A percentile compares a stretch with the other conserved stretches of the same genome.
These are phyloP conservation scores for Volvox africanus DNA, from an alignment of 139 green algal species.

Conservation along the genomic window DNA sequence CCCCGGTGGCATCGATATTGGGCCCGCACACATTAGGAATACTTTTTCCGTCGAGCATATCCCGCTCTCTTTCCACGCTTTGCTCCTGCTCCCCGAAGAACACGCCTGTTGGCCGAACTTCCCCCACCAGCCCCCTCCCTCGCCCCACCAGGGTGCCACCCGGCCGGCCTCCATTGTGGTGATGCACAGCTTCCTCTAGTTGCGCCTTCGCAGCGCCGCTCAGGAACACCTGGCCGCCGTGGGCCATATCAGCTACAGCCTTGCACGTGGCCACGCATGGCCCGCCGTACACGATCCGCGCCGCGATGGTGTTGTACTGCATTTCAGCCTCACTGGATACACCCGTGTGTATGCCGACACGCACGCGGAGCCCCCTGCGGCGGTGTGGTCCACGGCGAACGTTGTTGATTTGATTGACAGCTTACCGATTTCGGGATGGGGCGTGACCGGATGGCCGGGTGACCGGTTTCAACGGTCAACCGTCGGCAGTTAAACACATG, in stretches of 20 bases:
- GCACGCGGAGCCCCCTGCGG: conserved; percentile 29
- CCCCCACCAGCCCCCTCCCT: background rate
- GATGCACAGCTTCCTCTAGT: conserved; percentile 10
- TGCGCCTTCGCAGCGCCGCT: background rate
- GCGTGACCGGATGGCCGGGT: no score
- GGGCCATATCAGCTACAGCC: conserved; percentile 27
- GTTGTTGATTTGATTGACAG: no score
- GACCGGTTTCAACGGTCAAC: no score
- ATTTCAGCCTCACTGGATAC: conserved; percentile 25
- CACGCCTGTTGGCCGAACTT: no score
- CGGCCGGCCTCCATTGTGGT: conserved; percentile 23
- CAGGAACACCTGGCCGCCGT: conserved; percentile 14
- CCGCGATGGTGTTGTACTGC: conserved; percentile 22
- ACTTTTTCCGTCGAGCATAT: no score
- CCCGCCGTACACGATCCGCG: conserved; percentile 23
- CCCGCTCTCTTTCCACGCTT: no score
- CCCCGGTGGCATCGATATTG: no score
- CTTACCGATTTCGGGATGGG: no score
- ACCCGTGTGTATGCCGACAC: conserved; percentile 32
- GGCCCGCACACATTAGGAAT: no score
- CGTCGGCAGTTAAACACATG: no score
- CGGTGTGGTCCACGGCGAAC: background rate
- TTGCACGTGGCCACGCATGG: conserved; percentile 23
- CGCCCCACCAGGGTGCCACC: background rate
- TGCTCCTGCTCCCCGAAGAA: background rate